Evolutionary conservation across 345 rosid genomes (phyloP), one percentile per base, ranked within the genome.

Genomic region (Draba incana): DNA sequence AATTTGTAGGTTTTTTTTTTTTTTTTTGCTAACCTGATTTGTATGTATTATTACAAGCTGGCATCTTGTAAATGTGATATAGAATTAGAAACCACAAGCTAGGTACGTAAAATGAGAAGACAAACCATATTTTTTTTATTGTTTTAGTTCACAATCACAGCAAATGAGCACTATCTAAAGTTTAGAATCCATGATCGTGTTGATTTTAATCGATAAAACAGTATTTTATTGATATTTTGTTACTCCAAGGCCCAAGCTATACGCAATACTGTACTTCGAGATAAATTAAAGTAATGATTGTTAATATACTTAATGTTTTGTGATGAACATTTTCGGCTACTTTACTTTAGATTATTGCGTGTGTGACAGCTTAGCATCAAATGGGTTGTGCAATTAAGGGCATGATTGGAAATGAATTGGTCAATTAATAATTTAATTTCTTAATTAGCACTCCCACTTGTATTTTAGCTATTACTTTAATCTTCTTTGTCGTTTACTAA

Each of bases 361-460:
- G 78, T 68, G 52, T 68, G 69, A 48, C 74, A 75, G 78, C 74
- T 68, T 67, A 55, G 73, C 74, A 67, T 67, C 63, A 60, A 67
- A 68, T 68, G 74, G 69, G 62, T 53, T 23, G 67, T 13, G 67
- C 71, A 66, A 66, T 65, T 65, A 50, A 66, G 78, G 68, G 50
- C 62, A 60, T 67, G 58, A 53, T 48, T 67, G 63, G 51, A 61
- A 65, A 30, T 33, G 47, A 65, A 60, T 37, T 28, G 37, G 59
- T 61, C 69, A 61, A 67, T 37, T 60, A 60, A 35, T 60, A 44
- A 27, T 74, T 61, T 74, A 46, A 46, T 61, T 53, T 46, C 73
- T 46, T 74, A 74, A 74, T 74, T 45, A 74, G 57, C 74, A 61
- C 64, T 61, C 69, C 78, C 73, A 51, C 38, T 54, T 53, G 57